Percentiles rank a stretch among this genome's conserved stretches.
These are phyloP conservation scores for Setaria italica DNA, from an alignment of 202 grass and related monocot species.

Conservation along the genomic window DNA sequence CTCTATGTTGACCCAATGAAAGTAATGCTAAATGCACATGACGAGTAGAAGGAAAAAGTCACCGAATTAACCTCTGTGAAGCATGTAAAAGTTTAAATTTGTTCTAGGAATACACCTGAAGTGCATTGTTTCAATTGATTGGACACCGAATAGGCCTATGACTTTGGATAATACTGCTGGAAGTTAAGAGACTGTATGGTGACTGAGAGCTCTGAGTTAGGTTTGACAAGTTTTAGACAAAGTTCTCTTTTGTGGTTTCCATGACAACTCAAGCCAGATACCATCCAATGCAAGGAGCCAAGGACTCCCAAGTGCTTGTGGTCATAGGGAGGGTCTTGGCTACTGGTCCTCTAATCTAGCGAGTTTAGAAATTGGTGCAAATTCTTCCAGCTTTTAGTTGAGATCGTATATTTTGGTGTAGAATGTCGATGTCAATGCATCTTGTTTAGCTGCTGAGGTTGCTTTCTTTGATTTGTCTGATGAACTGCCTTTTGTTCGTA, in stretches of 20 bases:
- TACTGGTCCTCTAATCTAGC: not conserved
- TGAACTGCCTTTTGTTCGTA: conserved; percentile 5
- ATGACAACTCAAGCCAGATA: not conserved
- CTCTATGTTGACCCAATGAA: not conserved
- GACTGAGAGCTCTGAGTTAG: not conserved
- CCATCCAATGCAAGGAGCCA: not conserved
- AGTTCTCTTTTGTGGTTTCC: not conserved
- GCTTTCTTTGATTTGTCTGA: not conserved
- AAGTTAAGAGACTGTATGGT: not conserved
- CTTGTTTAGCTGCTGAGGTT: not conserved
- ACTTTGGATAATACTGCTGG: not conserved
- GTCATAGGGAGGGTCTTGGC: not conserved
- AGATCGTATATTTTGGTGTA: not conserved
- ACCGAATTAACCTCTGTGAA: not conserved
- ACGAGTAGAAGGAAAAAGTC: not conserved
- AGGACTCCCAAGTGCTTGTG: not conserved
- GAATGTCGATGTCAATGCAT: conserved; percentile 12
- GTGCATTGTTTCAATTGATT: not conserved
- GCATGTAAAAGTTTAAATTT: not conserved
- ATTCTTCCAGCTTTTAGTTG: not conserved
- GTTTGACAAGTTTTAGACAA: not conserved
- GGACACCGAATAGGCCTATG: not conserved
- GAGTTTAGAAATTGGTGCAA: not conserved
- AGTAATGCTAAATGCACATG: not conserved
- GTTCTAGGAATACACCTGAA: not conserved